Conservation (phyloP, 352 stramenopile genomes). For the Phytophthora brassicae region DNA sequence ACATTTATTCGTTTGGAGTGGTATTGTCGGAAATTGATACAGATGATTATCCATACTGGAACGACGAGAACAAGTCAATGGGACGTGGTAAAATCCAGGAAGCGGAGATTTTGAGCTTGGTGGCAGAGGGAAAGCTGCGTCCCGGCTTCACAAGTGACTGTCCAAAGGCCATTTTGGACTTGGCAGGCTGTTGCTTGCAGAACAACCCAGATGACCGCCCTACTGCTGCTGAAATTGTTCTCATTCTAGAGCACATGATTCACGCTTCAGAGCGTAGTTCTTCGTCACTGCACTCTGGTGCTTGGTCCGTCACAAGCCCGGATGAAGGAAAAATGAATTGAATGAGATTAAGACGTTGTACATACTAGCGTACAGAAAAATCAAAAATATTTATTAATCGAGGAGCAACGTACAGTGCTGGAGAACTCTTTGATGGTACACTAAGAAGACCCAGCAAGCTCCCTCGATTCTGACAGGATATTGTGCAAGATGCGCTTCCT, state of each 20-base stretch:
- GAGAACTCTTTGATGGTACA: no score
- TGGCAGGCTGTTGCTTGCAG: slow-evolving; percentile 44
- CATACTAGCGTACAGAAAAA: slow-evolving; percentile 2
- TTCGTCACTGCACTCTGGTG: slow-evolving; percentile 26
- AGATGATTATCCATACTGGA: slow-evolving; percentile 45
- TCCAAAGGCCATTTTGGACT: slow-evolving; percentile 40
- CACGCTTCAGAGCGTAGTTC: slow-evolving; percentile 34
- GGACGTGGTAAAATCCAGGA: slow-evolving; percentile 36
- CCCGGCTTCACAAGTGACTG: slow-evolving; percentile 40
- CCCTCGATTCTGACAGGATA: no score
- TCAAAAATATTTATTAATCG: slow-evolving; percentile 27
- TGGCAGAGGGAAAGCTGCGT: slow-evolving; percentile 32
- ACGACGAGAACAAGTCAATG: slow-evolving; percentile 32
- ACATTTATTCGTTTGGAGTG: slow-evolving; percentile 62
- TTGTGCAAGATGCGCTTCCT: no score
- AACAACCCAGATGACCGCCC: slow-evolving; percentile 34
- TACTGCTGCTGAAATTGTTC: slow-evolving; percentile 39
- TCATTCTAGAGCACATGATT: slow-evolving; percentile 36
- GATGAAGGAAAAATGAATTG: slow-evolving; percentile 9
- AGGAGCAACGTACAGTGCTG: no score
- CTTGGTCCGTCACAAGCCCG: slow-evolving; percentile 29
- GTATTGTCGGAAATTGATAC: slow-evolving; percentile 61
- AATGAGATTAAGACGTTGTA: not conserved
- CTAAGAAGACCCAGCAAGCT: no score
- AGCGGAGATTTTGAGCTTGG: slow-evolving; percentile 36